Conservation (phyloP, 257 asterid species). For the Nyctanthes arbortristis region DNA sequence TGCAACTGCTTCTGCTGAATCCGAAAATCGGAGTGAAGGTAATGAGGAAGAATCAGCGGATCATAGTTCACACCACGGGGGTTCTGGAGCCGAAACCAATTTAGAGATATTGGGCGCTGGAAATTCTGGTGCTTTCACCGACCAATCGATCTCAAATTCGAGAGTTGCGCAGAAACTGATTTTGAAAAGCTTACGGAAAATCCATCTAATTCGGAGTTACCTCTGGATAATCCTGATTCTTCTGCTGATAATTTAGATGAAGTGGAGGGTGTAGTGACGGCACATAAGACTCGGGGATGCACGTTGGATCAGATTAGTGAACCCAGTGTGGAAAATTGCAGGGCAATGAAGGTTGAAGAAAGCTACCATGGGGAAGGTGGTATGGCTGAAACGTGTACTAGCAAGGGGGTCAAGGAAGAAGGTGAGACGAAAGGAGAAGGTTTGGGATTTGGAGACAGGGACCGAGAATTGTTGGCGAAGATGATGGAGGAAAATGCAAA, state of each 20-base stretch:
- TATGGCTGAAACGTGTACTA: background rate
- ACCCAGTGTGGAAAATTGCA: background rate
- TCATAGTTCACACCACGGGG: too few relatives aligned
- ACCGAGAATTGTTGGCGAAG: conserved; percentile 33
- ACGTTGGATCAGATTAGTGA: background rate
- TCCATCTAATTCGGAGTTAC: background rate
- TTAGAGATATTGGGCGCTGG: background rate
- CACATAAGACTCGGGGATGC: background rate
- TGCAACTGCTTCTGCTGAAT: conserved; percentile 24
- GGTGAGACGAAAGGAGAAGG: background rate
- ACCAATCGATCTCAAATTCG: too few relatives aligned
- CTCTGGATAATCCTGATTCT: background rate
- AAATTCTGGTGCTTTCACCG: background rate
- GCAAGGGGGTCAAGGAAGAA: background rate
- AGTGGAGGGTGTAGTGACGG: background rate
- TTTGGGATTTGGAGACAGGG: too few relatives aligned
- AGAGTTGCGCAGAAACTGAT: too few relatives aligned
- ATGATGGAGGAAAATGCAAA: conserved; percentile 40
- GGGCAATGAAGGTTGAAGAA: background rate
- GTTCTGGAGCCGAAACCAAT: background rate
- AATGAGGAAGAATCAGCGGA: too few relatives aligned
- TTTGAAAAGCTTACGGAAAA: background rate
- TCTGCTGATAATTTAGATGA: background rate
- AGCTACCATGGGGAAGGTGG: background rate
- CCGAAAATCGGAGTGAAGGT: background rate